Evolutionary conservation across 495 filamentous ascomycete species (phyloP).

Genomic region (Xylaria longipes): DNA sequence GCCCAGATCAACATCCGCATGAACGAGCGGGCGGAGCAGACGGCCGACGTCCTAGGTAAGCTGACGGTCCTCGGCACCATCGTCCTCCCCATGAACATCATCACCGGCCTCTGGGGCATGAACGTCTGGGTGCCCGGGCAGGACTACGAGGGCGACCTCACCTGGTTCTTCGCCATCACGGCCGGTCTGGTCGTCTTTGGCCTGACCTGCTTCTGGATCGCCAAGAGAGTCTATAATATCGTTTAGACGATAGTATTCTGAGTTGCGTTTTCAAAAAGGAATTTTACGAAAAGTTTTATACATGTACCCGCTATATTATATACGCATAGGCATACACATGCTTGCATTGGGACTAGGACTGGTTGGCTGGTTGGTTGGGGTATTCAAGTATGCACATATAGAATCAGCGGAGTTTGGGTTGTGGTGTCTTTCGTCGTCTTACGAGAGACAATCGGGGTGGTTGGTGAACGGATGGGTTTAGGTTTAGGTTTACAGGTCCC

Average conservation of each 20-base stretch:
- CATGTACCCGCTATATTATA: background rate
- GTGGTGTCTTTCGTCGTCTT: background rate
- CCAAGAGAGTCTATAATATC: conserved; percentile 72
- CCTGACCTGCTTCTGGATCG: conserved; percentile 75
- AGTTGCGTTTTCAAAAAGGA: background rate
- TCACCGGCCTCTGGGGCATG: conserved; percentile 99
- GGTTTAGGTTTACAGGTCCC: background rate
- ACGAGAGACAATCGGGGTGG: background rate
- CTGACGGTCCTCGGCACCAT: conserved; percentile 96
- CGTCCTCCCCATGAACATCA: conserved; percentile 96
- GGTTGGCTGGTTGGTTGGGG: background rate
- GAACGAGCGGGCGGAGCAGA: conserved; percentile 97
- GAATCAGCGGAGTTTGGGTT: background rate
- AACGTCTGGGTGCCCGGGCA: conserved; percentile 96
- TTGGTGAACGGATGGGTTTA: background rate
- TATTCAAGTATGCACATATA: background rate
- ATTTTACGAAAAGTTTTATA: background rate
- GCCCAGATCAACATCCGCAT: conserved; percentile 92
- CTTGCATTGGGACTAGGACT: background rate
- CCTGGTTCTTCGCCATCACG: conserved; percentile 72
- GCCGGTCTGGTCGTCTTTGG: conserved; percentile 79
- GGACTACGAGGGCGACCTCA: conserved; percentile 60
- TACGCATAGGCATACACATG: background rate
- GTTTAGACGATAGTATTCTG: conserved; percentile 41
- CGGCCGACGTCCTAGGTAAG: conserved; percentile 90